A percentile compares a stretch with the other conserved stretches of the same genome.
phyloP scores from a whole-genome alignment of 176 grass and related monocot species.

The Oryza coarctata region DNA sequence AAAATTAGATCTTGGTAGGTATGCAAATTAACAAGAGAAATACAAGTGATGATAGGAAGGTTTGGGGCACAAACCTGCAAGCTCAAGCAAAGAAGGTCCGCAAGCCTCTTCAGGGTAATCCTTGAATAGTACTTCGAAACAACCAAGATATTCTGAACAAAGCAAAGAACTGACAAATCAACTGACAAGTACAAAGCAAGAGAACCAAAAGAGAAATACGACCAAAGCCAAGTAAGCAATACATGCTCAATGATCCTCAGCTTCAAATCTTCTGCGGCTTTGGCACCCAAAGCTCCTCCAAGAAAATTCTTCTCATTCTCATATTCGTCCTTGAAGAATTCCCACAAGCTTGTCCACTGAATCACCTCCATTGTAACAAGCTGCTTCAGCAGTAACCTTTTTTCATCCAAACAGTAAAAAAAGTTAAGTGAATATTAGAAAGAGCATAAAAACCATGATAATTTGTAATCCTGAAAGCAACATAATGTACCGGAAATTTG shows the following conservation, averaged over 20 bases:
- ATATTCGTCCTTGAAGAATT: conserved; percentile 67
- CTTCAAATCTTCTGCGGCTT: conserved; percentile 85
- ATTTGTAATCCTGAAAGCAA: neutral
- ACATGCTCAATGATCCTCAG: conserved; percentile 93
- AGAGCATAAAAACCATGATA: neutral
- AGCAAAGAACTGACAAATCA: conserved; percentile 9
- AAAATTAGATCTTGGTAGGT: neutral
- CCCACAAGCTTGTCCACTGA: conserved; percentile 84
- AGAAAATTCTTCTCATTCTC: conserved; percentile 82
- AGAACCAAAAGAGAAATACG: neutral
- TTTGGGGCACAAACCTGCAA: conserved; percentile 54
- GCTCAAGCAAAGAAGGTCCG: conserved; percentile 78
- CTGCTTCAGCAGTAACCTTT: conserved; percentile 76
- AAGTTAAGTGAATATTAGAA: neutral
- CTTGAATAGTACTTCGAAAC: conserved; percentile 96
- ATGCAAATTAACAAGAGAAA: neutral
- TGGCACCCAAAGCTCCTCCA: conserved; percentile 71
- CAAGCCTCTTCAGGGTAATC: conserved; percentile 82
- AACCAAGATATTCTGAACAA: conserved; percentile 92
- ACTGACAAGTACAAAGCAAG: conserved; percentile 2
- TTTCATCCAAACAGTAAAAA: neutral
- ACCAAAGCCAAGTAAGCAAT: neutral
- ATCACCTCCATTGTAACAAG: conserved; percentile 98
- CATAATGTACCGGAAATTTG: conserved; percentile 63
- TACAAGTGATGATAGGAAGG: neutral